phyloP scores from a whole-genome alignment of 345 rosid species.

The Leavenworthia alabamica region DNA sequence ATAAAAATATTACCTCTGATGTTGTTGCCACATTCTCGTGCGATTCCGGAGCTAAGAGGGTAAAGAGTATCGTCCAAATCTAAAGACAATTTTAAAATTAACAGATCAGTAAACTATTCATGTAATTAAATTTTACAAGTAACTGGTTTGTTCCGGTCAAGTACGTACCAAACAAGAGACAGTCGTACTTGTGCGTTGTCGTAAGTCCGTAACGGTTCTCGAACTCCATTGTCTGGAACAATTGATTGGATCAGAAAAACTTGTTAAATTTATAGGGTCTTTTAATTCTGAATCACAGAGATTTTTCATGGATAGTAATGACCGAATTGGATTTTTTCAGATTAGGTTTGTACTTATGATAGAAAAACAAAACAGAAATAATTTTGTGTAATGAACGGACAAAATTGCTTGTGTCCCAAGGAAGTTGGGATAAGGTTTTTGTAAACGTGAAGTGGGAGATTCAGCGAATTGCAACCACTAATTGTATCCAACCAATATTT shows the following conservation, averaged over 20 bases:
- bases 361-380: conserved; percentile 2
- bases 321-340: not conserved
- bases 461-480: conserved; percentile 24
- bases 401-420: conserved; percentile 16
- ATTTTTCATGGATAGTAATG: conserved; percentile 14
- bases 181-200: conserved; percentile 42
- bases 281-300: conserved; percentile 14
- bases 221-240: conserved; percentile 43
- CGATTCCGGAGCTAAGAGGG: conserved; percentile 60
- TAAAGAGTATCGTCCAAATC: conserved; percentile 96
- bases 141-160: not conserved
- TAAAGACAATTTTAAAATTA: conserved; percentile 17
- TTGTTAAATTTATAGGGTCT: not conserved
- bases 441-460: conserved; percentile 9
- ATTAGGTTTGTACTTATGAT: conserved; percentile 8
- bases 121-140: not conserved
- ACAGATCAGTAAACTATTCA: not conserved
- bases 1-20: conserved; percentile 44
- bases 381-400: conserved; percentile 27
- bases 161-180: conserved; percentile 73
- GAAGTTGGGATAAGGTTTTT: conserved; percentile 17
- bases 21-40: conserved; percentile 48
- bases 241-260: conserved; percentile 9
- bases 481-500: conserved; percentile 5
- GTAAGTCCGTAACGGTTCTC: conserved; percentile 41